phyloP scores from a whole-genome alignment of 805 yeast genomes.

The Ogataea paraovalis region DNA sequence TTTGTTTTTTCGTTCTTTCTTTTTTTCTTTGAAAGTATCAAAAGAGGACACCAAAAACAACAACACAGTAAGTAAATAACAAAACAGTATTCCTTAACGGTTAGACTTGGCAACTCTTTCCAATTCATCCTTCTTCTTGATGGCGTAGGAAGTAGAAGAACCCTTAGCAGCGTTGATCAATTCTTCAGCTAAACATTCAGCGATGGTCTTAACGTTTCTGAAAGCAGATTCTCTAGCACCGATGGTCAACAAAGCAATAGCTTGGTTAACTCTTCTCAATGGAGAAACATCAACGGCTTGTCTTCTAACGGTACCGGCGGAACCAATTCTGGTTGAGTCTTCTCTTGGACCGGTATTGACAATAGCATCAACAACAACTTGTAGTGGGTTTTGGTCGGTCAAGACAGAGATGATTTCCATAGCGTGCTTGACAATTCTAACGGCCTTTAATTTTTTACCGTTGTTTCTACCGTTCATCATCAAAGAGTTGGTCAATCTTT shows the following conservation, averaged over 20 bases:
- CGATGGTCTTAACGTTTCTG: conserved; percentile 99
- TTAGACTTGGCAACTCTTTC: conserved; percentile 99
- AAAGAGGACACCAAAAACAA: neutral
- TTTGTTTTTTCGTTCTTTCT: too few species aligned
- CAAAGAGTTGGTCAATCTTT: conserved; percentile 98
- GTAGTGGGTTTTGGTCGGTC: conserved; percentile 99
- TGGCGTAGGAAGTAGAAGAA: conserved; percentile 99
- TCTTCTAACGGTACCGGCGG: conserved; percentile 99
- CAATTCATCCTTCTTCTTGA: conserved; percentile 99
- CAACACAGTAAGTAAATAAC: neutral
- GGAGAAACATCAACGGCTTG: conserved; percentile 99
- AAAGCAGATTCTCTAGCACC: conserved; percentile 99
- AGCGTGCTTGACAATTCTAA: conserved; percentile 99
- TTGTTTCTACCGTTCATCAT: conserved; percentile 99
- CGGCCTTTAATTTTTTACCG: conserved; percentile 99
- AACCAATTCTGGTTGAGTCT: conserved; percentile 99
- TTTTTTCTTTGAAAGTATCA: neutral
- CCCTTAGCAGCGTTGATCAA: conserved; percentile 99
- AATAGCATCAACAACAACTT: conserved; percentile 98
- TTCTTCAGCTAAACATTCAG: conserved; percentile 99
- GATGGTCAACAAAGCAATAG: conserved; percentile 93
- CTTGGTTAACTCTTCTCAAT: conserved; percentile 99
- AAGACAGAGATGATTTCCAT: conserved; percentile 95
- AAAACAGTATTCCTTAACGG: conserved; percentile 71
- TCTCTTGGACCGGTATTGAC: conserved; percentile 99